Evolutionary conservation across 2,329 filamentous ascomycete genomes (phyloP).

Genomic region (Penicillium sp.): DNA sequence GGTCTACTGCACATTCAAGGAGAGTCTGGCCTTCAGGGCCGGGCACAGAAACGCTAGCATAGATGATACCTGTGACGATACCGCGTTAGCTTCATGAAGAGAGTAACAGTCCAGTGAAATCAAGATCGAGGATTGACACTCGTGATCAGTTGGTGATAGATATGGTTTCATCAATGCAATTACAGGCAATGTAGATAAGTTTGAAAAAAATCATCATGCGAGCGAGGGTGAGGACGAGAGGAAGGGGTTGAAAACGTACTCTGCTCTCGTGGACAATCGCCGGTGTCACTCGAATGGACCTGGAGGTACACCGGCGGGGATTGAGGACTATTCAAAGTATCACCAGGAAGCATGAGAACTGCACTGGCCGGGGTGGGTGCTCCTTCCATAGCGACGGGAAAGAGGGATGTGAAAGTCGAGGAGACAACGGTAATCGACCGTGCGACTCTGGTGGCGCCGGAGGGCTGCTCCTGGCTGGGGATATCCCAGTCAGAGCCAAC

Average conservation of each 20-base stretch:
- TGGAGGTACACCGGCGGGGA: slow-evolving; percentile 58
- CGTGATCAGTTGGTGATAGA: slow-evolving; percentile 82
- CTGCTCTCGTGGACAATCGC: slow-evolving; percentile 84
- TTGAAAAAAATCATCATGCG: slow-evolving; percentile 77
- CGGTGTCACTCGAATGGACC: slow-evolving; percentile 83
- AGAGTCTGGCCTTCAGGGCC: slow-evolving; percentile 41
- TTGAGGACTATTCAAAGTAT: slow-evolving; percentile 28
- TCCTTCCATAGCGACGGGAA: slow-evolving; percentile 69
- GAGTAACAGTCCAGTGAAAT: slow-evolving; percentile 19
- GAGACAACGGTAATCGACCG: slow-evolving; percentile 68
- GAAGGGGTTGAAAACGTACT: slow-evolving; percentile 63
- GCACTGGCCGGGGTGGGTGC: slow-evolving; percentile 70
- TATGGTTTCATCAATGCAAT: slow-evolving; percentile 76
- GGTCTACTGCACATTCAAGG: slow-evolving; percentile 36
- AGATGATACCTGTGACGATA: slow-evolving; percentile 54
- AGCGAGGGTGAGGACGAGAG: slow-evolving; percentile 27
- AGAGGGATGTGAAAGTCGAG: slow-evolving; percentile 63
- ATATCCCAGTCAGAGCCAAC: slow-evolving; percentile 42
- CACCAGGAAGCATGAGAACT: slow-evolving; percentile 41
- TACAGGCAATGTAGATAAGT: slow-evolving; percentile 99
- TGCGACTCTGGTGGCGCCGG: slow-evolving; percentile 46
- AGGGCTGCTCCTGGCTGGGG: slow-evolving; percentile 18
- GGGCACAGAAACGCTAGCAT: slow-evolving; percentile 49
- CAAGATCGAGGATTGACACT: slow-evolving; percentile 27
- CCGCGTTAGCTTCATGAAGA: slow-evolving; percentile 36